phyloP scores from a whole-genome alignment of 2,329 filamentous ascomycete genomes.

The Corynespora cassiicola region DNA sequence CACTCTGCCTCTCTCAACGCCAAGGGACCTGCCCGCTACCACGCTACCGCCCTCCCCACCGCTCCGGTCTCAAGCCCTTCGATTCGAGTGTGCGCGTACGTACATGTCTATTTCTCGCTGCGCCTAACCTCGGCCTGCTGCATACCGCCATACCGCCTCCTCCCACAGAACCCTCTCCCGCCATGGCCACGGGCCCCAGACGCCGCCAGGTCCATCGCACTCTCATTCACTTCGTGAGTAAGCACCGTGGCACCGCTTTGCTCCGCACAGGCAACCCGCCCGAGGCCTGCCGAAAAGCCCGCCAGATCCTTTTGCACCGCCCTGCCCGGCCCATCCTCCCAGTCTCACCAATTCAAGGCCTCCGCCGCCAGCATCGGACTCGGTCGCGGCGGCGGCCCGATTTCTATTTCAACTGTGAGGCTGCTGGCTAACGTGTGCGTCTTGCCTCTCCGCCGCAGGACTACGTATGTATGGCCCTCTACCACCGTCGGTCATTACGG shows the following conservation, averaged over 20 bases:
- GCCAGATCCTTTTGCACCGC: too few species aligned
- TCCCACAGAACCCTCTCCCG: not conserved
- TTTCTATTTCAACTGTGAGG: constrained; percentile 7
- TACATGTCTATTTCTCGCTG: not conserved
- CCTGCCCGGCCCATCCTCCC: constrained; percentile 9
- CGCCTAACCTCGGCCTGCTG: not conserved
- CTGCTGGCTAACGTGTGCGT: constrained; percentile 32
- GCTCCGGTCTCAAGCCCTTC: too few species aligned
- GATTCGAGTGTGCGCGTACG: too few species aligned
- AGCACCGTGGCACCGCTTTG: constrained; percentile 17
- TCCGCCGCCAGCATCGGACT: constrained; percentile 20
- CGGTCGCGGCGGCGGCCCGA: constrained; percentile 5
- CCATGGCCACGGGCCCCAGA: constrained; percentile 21
- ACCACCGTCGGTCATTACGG: constrained; percentile 10
- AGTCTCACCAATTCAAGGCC: constrained; percentile 15
- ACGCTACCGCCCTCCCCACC: too few species aligned
- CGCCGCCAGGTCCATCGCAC: constrained; percentile 56
- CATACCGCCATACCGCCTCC: too few species aligned
- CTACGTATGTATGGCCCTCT: constrained; percentile 34
- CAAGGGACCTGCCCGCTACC: too few species aligned
- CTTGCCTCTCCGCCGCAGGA: constrained; percentile 29
- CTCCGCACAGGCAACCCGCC: constrained; percentile 22
- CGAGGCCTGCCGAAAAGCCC: constrained; percentile 9
- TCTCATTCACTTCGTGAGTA: constrained; percentile 80
- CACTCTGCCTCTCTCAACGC: too few species aligned